Evolutionary conservation across 2,329 filamentous ascomycete genomes (phyloP), one percentile per base, ranked within the genome.

Genomic region (Tolypocladium sp.): DNA sequence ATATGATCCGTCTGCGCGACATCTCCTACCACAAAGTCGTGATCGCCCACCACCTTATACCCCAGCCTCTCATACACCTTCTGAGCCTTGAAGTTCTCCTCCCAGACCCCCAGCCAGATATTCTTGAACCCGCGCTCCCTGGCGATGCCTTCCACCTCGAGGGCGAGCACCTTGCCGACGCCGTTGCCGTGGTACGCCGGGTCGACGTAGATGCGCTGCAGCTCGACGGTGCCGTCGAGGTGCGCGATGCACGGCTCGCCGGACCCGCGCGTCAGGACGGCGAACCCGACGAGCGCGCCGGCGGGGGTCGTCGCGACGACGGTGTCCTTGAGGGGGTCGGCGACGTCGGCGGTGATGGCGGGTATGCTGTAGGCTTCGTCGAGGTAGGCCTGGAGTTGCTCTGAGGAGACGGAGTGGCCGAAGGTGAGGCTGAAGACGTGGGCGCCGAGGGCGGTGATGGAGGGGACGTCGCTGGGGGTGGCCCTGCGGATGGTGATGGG

Each of bases 21-120:
- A 2, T 62, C 64, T 0, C 77, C 78, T 51, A 79, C 65, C 0
- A 65, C 68, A 62, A 79, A 80, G 10, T 74, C 71, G 61, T 79
- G 76, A 12, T 67, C 42, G 0, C 78, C 78, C 0, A 77, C 70
- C 27, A 63, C 64, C 20, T 58, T 60, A 58, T 75, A 80, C 0
- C 77, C 78, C 63, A 72, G 69, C 63, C 69, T 73, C 59, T 68
- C 68, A 63, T 80, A 80, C 5, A 74, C 67, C 40, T 59, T 69
- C 30, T 71, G 68, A 0, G 77, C 76, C 37, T 64, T 69, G 1
- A 58, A 41, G 57, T 79, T 80, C 61, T 78, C 74, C 56, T 80
- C 74, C 77, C 77, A 80, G 12, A 79, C 77, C 0, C 77, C 77
- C 12, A 80, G 64, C 77, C 77, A 80, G 22, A 79, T 66, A 33